Evolutionary conservation across 2,329 filamentous ascomycete genomes (phyloP), one percentile per base, ranked within the genome.

Genomic region (Ceratocystis smalleyi): DNA sequence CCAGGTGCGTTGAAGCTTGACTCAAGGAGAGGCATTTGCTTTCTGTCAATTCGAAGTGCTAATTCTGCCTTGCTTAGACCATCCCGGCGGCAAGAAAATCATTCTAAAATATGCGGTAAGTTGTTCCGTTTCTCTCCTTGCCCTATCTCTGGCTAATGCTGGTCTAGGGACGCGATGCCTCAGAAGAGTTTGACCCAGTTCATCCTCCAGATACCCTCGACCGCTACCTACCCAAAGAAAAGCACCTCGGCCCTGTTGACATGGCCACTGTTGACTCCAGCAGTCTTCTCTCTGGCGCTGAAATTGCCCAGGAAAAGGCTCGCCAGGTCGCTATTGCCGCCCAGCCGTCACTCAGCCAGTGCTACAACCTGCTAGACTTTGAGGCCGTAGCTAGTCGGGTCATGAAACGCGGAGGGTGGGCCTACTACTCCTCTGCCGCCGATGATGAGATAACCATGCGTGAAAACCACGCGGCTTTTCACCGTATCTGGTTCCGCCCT

Each of bases 401-500:
- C 65, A 96, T 97, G 92, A 96, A 95, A 82, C 95, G 88, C 78
- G 87, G 86, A 1, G 92, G 92, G 0, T 99, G 94, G 94, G 94
- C 88, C 30, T 99, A 99, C 77, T 99, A 99, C 75, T 96, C 90
- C 0, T 94, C 88, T 71, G 92, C 89, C 65, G 90, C 92, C 0
- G 75, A 77, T 35, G 75, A 77, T 65, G 75, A 77, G 69, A 77
- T 77, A 88, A 96, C 94, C 0, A 80, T 97, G 79, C 85, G 92
- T 68, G 92, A 97, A 76, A 99, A 99, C 77, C 92, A 96, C 77
- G 84, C 83, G 57, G 94, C 94, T 57, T 99, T 91, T 77, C 94
- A 99, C 77, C 91, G 95, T 73, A 95, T 96, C 75, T 84, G 94
- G 92, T 97, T 99, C 79, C 85, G 94, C 24, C 94, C 94, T 2